Conservation (phyloP, 2,329 filamentous ascomycete genomes). For the Venturia carpophila region DNA sequence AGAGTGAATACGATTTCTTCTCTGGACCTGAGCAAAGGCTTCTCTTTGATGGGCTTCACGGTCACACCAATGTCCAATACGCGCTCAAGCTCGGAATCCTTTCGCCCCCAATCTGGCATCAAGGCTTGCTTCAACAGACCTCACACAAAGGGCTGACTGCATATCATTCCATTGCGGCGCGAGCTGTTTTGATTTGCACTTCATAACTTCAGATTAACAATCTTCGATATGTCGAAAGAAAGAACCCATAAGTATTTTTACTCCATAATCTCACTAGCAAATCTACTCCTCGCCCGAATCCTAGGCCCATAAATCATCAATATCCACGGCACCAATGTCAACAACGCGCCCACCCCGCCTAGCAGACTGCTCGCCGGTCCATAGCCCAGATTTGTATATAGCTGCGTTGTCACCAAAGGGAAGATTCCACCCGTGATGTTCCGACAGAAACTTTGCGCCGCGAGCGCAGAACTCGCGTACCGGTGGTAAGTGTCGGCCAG, state of each 20-base stretch:
- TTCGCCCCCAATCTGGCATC: no score
- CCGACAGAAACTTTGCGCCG: conserved; percentile 77
- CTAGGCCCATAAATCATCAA: conserved; percentile 68
- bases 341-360: conserved; percentile 57
- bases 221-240: no score
- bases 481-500: conserved; percentile 79
- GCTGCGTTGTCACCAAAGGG: conserved; percentile 62
- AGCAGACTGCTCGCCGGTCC: conserved; percentile 65
- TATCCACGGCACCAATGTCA: conserved; percentile 83
- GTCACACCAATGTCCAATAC: no score
- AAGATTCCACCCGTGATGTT: conserved; percentile 78
- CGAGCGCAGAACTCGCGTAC: conserved; percentile 78
- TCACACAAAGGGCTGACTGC: no score
- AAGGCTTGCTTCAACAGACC: no score
- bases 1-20: no score
- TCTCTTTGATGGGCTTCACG: no score
- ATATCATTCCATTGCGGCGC: no score
- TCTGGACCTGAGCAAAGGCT: no score
- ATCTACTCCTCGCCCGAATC: conserved; percentile 68
- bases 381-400: conserved; percentile 68
- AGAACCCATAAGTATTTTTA: background rate
- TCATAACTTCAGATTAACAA: no score
- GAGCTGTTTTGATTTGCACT: no score
- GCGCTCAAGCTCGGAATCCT: no score
- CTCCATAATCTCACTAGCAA: conserved; percentile 44